Evolutionary conservation across 116 monocot genomes (phyloP), one percentile per base, ranked within the genome.

Genomic region (Zostera marina): DNA sequence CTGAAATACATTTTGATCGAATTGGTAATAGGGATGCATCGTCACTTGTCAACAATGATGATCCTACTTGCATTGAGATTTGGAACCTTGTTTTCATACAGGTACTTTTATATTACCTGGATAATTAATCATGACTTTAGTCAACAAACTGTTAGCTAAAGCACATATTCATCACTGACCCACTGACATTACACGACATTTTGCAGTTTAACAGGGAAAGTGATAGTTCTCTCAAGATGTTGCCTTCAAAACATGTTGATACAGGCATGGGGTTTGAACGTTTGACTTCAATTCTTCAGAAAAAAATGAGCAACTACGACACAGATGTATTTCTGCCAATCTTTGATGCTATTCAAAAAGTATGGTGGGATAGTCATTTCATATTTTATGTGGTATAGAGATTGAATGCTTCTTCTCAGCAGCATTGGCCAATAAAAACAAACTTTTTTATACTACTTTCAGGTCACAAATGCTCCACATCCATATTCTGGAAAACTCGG

Each of bases 61-160:
- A 98, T 68, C 98, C 98, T 12, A 90, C 98, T n/a, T 98, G 98
- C 67, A 90, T 98, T 54, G 98, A 98, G 64, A 98, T 98, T 44
- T 98, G 98, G 98, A 90, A 98, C 65, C 83, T 98, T 68, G 98
- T 98, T 11, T 98, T 98, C 66, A 98, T 98, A 83, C 98, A 98
- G 86, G 98, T 94, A 63, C 22, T 32, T 9, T 22, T 41, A 58
- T n/a, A 54, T 11, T 54, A 19, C 19, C 19, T 42, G 12, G 40
- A 32, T 32, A 32, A 32, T 32, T 32, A 32, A 32, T 32, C 42
- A 22, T 17, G 11, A 26, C 45, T 55, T 41, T 56, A 56, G 38
- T 56, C 7, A 12, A 19, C n/a, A 2, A 47, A 14, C 47, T 47
- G 47, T 32, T 32, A 32, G 32, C 32, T 32, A 32, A 32, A 32